Base-by-base conservation (phyloP, 176 grass and related monocot species). In the Cymbopogon citratus region DNA sequence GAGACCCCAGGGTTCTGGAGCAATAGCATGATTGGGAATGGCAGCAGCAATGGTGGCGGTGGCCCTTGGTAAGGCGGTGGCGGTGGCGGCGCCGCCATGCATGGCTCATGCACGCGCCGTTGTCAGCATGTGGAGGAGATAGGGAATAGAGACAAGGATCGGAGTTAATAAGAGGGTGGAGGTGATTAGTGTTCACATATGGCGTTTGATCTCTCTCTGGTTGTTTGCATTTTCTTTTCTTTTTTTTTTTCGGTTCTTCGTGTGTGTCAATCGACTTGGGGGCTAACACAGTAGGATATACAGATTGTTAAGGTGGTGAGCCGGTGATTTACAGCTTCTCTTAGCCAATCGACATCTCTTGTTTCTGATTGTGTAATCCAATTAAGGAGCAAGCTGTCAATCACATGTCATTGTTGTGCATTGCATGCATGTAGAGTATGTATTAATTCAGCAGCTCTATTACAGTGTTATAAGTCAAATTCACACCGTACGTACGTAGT, bases 151-250 rank as follows among this genome's bases (percentile, higher is more conserved):
- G 74, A 82, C 87, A 82, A 86, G 67, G 77, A 79, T 79, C 60
- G 41, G 79, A 69, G 75, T 80, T 90, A 90, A 90, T 90, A 90
- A 90, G 84, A 28, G 69, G 69, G 82, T 69, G 75, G 80, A 75
- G 80, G 80, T 87, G 68, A 80, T 86, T 87, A 90, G 88, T 86
- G 84, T 83, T 87, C 82, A 83, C 83, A 86, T 90, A 90, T 90
- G 79, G 74, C 51, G 48, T 86, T 75, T 87, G 43, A 79, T 90
- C 69, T 79, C 74, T 90, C 73, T 90, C 44, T 63, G 63, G 33
- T 76, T 88, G 74, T 24, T 78, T 78, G 19, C 34, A 64, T 45
- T 45, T 45, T n/a, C 2, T 77, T 73, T 8, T 8, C 9, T 9
- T 73, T 63, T 86, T 77, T 19, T 69, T 61, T 86, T 71, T 71